Percentiles rank a stretch among this genome's conserved stretches.
Evolutionary conservation across 352 stramenopile genomes (phyloP).

Genomic region (Aphanomyces euteiches): DNA sequence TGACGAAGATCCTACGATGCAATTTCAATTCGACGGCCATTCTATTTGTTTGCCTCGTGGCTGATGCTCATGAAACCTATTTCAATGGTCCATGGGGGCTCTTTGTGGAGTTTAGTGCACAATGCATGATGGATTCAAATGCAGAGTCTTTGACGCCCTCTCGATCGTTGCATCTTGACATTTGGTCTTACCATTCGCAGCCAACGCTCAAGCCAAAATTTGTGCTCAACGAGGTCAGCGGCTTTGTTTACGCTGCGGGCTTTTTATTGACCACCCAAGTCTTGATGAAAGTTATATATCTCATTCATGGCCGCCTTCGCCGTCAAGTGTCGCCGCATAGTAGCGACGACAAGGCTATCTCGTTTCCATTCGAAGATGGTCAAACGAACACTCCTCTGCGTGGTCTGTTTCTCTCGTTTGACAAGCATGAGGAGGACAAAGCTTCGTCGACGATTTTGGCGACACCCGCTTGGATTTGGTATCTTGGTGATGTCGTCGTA

Average conservation of each 20-base stretch:
- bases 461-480: background rate
- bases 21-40: background rate
- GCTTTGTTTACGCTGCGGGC: background rate
- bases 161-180: background rate
- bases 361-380: constrained; percentile 1
- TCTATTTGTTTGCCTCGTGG: background rate
- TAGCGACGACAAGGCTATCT: background rate
- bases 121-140: background rate
- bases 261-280: background rate
- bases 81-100: constrained; percentile 6
- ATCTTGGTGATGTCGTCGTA: constrained; percentile 9
- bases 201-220: background rate
- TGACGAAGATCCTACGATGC: background rate
- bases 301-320: background rate
- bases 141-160: background rate
- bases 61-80: background rate
- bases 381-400: too few relatives aligned
- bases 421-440: background rate
- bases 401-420: background rate
- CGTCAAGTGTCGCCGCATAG: background rate
- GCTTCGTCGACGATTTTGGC: too few relatives aligned
- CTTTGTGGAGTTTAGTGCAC: background rate
- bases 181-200: constrained; percentile 4
- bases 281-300: background rate
- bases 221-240: constrained; percentile 6